Percentiles rank a stretch among this genome's conserved stretches.
phyloP scores from a whole-genome alignment of 1,139 yeast species.

The Geotrichum phurueaensis region DNA sequence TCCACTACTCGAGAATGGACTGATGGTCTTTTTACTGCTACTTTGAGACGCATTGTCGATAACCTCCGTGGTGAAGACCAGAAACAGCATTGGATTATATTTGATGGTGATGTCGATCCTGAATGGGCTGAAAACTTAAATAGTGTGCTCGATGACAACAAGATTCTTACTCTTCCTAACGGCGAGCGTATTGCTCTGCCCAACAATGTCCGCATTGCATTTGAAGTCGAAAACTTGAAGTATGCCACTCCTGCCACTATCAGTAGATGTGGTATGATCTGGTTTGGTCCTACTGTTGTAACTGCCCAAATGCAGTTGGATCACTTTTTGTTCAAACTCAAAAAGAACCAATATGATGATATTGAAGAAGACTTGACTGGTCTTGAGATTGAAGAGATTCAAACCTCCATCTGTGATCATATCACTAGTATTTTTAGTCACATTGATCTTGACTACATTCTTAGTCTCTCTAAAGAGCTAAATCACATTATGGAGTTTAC shows the following conservation, averaged over 20 bases:
- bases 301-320: slow-evolving; percentile 29
- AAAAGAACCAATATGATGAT: slow-evolving; percentile 25
- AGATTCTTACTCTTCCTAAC: slow-evolving; percentile 72
- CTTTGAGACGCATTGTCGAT: slow-evolving; percentile 54
- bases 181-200: slow-evolving; percentile 80
- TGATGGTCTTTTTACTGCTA: slow-evolving; percentile 76
- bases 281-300: slow-evolving; percentile 48
- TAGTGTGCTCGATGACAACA: slow-evolving; percentile 87
- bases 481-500: slow-evolving; percentile 54
- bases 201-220: slow-evolving; percentile 54
- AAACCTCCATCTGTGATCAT: slow-evolving; percentile 13
- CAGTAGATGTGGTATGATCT: slow-evolving; percentile 87
- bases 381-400: slow-evolving; percentile 17
- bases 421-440: slow-evolving; percentile 20
- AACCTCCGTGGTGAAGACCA: slow-evolving; percentile 54
- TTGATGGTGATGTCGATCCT: slow-evolving; percentile 94
- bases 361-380: slow-evolving; percentile 30
- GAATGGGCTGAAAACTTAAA: slow-evolving; percentile 89
- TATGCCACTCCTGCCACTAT: slow-evolving; percentile 87
- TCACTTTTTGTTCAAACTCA: slow-evolving; percentile 22
- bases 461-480: slow-evolving; percentile 28
- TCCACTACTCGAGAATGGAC: slow-evolving; percentile 83
- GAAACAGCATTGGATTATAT: slow-evolving; percentile 68
- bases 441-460: slow-evolving; percentile 21
- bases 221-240: slow-evolving; percentile 66